Conservation (phyloP, 352 stramenopile species). For the Halophytophthora batemanensis region DNA sequence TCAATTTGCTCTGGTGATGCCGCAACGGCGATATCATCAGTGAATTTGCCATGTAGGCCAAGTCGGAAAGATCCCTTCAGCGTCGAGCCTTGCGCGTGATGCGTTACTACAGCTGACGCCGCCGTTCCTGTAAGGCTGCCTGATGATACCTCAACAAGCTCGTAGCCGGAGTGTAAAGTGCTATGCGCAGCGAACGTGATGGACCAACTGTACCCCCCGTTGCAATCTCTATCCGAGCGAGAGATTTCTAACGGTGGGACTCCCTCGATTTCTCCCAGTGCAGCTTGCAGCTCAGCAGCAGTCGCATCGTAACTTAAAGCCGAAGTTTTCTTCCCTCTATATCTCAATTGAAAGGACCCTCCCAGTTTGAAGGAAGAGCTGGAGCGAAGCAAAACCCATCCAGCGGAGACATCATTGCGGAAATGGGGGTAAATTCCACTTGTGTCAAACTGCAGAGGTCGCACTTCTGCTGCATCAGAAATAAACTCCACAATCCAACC, state of each 20-base stretch:
- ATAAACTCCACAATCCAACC: slow-evolving; percentile 48
- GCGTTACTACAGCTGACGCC: slow-evolving; percentile 5
- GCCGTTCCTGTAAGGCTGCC: slow-evolving; percentile 18
- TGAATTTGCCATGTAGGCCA: slow-evolving; percentile 19
- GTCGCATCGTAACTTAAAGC: slow-evolving; percentile 38
- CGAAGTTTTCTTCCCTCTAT: slow-evolving; percentile 28
- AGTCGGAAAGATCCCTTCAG: slow-evolving; percentile 26
- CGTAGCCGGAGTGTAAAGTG: slow-evolving; percentile 8
- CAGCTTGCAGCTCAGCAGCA: not conserved
- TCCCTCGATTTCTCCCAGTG: not conserved
- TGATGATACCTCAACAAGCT: slow-evolving; percentile 20
- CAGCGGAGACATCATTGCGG: slow-evolving; percentile 22
- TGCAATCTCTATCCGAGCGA: slow-evolving; percentile 25
- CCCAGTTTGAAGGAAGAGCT: slow-evolving; percentile 27
- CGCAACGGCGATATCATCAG: slow-evolving; percentile 8
- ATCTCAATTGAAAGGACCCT: slow-evolving; percentile 35
- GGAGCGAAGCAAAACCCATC: slow-evolving; percentile 24
- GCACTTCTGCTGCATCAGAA: slow-evolving; percentile 29
- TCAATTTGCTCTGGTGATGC: slow-evolving; percentile 19
- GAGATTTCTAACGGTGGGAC: slow-evolving; percentile 19
- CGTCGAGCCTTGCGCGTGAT: slow-evolving; percentile 12
- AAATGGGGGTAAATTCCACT: slow-evolving; percentile 14
- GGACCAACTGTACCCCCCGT: slow-evolving; percentile 32
- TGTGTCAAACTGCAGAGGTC: slow-evolving; percentile 25
- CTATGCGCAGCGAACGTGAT: slow-evolving; percentile 30